Conservation (phyloP, 306 rosid species). For the Acacia melanoxylon region DNA sequence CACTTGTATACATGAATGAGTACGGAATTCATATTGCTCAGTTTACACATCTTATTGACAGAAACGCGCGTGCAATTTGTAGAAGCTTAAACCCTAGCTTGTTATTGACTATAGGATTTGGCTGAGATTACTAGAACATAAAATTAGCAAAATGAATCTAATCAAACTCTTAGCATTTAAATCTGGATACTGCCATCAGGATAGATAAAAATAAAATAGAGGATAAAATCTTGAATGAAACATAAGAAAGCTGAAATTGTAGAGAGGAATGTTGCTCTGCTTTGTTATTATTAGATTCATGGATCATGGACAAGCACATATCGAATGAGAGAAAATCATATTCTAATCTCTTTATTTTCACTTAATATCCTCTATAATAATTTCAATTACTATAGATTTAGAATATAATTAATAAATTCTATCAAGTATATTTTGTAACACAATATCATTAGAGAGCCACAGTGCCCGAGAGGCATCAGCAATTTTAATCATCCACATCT, state of each 20-base stretch:
- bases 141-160: not conserved
- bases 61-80: too few species aligned
- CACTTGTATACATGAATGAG: too few species aligned
- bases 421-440: not conserved
- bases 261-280: not conserved
- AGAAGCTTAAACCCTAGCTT: not conserved
- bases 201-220: too few species aligned
- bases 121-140: not conserved
- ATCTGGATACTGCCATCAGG: not conserved
- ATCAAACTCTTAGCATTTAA: not conserved
- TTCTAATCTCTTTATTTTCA: too few species aligned
- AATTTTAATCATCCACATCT: not conserved
- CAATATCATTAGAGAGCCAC: not conserved
- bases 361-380: too few species aligned
- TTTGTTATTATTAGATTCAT: not conserved
- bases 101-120: not conserved
- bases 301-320: too few species aligned
- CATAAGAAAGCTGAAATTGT: not conserved
- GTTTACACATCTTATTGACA: not conserved
- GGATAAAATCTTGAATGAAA: not conserved
- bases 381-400: not conserved
- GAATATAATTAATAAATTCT: not conserved
- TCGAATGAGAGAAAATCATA: too few species aligned
- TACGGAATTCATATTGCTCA: too few species aligned
- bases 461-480: not conserved